Evolutionary conservation across 2,329 filamentous ascomycete genomes (phyloP).

Genomic region (Hymenoscyphus fraxineus): DNA sequence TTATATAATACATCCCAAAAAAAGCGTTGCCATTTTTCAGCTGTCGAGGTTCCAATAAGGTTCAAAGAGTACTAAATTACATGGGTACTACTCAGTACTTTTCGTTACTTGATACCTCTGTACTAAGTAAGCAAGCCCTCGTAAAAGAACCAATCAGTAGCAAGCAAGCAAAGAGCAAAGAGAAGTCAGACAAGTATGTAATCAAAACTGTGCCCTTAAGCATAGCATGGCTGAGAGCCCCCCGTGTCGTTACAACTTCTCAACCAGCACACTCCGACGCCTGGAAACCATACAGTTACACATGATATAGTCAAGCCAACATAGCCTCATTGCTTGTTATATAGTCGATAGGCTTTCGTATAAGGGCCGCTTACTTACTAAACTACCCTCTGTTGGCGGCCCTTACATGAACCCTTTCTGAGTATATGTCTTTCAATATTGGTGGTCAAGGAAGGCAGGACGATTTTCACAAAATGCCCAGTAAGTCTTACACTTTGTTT

Average conservation of each 20-base stretch:
- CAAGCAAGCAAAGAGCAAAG: not conserved
- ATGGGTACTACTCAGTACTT: not conserved
- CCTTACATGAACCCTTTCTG: too few relatives aligned
- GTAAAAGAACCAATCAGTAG: not conserved
- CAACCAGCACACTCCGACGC: not conserved
- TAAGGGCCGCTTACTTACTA: too few relatives aligned
- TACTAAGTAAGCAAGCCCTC: not conserved
- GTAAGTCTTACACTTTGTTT: too few relatives aligned
- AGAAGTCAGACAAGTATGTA: not conserved
- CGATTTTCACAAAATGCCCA: too few relatives aligned
- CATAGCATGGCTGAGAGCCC: not conserved
- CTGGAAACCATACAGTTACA: not conserved
- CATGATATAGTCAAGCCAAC: not conserved
- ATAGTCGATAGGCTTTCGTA: too few relatives aligned
- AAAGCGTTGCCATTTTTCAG: not conserved
- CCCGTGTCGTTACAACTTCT: not conserved
- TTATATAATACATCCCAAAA: not conserved
- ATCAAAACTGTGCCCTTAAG: not conserved
- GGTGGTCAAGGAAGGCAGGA: too few relatives aligned
- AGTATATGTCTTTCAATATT: too few relatives aligned
- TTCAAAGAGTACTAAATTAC: not conserved
- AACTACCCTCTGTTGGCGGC: too few relatives aligned
- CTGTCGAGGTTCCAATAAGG: not conserved
- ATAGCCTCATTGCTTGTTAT: too few relatives aligned
- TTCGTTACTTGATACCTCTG: not conserved